Evolutionary conservation across 2,329 filamentous ascomycete genomes (phyloP), one percentile per base, ranked within the genome.

Genomic region (Botrytis medusae): DNA sequence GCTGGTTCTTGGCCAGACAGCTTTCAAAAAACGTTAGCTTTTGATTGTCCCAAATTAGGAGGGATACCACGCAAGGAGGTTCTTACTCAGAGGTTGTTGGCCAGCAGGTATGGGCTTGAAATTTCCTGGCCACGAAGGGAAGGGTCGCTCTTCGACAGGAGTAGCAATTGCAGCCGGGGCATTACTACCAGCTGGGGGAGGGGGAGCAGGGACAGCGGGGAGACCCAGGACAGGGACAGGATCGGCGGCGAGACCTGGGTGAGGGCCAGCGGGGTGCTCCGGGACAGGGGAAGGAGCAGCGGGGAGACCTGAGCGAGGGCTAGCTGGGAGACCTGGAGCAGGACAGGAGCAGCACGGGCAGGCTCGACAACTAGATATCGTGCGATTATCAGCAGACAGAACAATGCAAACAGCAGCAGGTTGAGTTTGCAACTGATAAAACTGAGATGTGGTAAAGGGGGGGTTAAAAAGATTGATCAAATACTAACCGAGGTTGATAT

Each of bases 281-380:
- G n/a, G n/a, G n/a, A n/a, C n/a, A n/a, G n/a, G 4, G 20, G 12
- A 9, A 37, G 16, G 2, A 5, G 16, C n/a, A 32, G 54, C 16
- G 16, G n/a, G 54, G 54, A 29, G n/a, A 2, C 1, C 4, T 10
- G 4, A 2, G 3, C 1, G 14, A 59, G 29, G 3, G 7, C 0
- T 6, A 22, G 32, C 9, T 8, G 32, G 18, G 4, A 32, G 9
- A 4, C 7, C 5, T 2, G 29, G 3, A 18, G 8, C 29, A 22
- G 20, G 32, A 16, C 16, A 59, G 54, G 16, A 16, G 29, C 7
- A 32, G 29, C 48, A n/a, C 12, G 25, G 51, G 10, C 51, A 14
- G 25, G 8, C 29, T 20, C 18, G 57, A 3, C 1, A 10, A 0
- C 8, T 22, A 34, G 20, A 22, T 34, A 4, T 60, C 2, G 29